Evolutionary conservation across 2,329 filamentous ascomycete genomes (phyloP), one percentile per base, ranked within the genome.

Genomic region (Verticillium longisporum): DNA sequence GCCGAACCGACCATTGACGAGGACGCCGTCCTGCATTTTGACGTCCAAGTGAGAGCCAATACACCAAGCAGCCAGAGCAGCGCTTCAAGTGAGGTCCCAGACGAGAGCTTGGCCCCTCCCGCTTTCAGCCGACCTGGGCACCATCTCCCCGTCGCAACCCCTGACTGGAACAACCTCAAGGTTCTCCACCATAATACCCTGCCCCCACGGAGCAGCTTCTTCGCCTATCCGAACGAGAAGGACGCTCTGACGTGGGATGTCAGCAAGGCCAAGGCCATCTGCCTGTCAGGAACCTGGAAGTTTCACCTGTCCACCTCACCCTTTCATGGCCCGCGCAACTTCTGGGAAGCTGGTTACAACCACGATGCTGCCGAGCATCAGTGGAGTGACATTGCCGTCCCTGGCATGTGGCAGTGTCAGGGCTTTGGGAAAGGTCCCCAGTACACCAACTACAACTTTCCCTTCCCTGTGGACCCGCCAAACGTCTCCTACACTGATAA

Each of bases 401-500:
- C 88, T 0, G 85, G 86, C 14, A 85, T 87, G 76, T 91, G 88
- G 88, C 88, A 91, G 71, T 75, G 88, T 1, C 83, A 89, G 67
- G 88, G 87, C 14, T 85, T 84, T 65, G 88, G 88, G 3, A 74
- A 74, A 26, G 77, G 80, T 10, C 88, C 88, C 1, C 86, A 89
- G 57, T 91, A 91, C 68, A 90, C 88, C 10, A 91, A 91, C 64
- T 77, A 88, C 58, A 77, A 83, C 58, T 91, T 84, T 63, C 88
- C 87, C 0, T 88, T 88, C 68, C 86, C 87, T 0, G 85, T 88
- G 0, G 79, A 87, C 60, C 88, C 88, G 1, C 89, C 89, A 0
- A 75, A 86, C 66, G 80, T 88, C 1, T 84, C 87, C 0, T 80
- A 81, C 1, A 80, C 88, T 18, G 87, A 89, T 38, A 87, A 88